These are phyloP conservation scores for Pelargonium fulgidum DNA, from an alignment of 441 rosid species.

Conservation along the genomic window DNA sequence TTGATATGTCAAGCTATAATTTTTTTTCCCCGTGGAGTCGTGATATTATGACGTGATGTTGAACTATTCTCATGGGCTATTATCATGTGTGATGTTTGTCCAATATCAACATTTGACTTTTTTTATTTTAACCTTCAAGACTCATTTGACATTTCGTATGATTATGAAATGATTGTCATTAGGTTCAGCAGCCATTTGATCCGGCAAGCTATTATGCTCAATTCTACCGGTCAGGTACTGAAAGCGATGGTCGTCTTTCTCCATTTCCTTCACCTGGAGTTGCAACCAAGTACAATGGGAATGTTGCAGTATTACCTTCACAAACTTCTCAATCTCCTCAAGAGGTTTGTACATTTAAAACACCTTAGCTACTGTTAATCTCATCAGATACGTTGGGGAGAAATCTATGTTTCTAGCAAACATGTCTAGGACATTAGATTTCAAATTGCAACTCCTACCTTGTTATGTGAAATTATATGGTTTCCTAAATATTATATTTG, in stretches of 20 bases:
- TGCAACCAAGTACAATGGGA: slow-evolving; percentile 73
- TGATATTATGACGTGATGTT: too few relatives aligned
- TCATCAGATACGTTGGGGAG: too few relatives aligned
- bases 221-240: slow-evolving; percentile 64
- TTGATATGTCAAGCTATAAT: too few relatives aligned
- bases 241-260: slow-evolving; percentile 72
- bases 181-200: slow-evolving; percentile 85
- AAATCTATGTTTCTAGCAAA: too few relatives aligned
- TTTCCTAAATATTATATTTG: too few relatives aligned
- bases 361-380: neutral
- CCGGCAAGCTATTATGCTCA: slow-evolving; percentile 76
- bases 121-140: slow-evolving; percentile 10
- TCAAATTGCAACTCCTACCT: too few relatives aligned
- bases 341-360: slow-evolving; percentile 53
- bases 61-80: too few relatives aligned
- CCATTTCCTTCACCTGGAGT: slow-evolving; percentile 67
- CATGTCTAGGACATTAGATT: too few relatives aligned
- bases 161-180: slow-evolving; percentile 28
- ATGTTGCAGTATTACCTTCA: slow-evolving; percentile 59
- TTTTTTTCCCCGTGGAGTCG: too few relatives aligned
- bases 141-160: slow-evolving; percentile 16
- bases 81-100: neutral
- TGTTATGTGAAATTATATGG: too few relatives aligned
- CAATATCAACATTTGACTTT: slow-evolving; percentile 5
- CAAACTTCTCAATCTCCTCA: slow-evolving; percentile 69